Base-by-base conservation (phyloP, 495 filamentous ascomycete genomes). In the Massariosphaeria phaeospora region DNA sequence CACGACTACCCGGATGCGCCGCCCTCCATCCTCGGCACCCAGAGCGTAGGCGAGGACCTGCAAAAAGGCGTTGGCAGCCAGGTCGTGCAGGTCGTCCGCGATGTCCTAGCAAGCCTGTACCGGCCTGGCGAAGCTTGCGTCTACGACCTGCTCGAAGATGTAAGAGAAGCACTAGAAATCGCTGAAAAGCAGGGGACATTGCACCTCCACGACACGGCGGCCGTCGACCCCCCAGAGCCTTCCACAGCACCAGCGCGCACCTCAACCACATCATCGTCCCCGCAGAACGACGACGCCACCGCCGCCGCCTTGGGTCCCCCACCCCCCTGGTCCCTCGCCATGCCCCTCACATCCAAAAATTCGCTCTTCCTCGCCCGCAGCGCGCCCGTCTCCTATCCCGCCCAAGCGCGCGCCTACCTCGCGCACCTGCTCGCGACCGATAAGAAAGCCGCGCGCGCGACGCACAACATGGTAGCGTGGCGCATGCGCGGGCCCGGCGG, bases 401-500 rank as follows among this genome's bases (percentile, higher is more conserved):
- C 73, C 2, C 80, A 94, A 69, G 90, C 88, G 7, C 77, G 81
- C 59, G 66, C 68, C 2, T 91, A 75, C 62, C 57, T 96, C 8
- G 75, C 79, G 31, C 81, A 94, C 63, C 76, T 96, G 12, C 74
- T 94, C 2, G 72, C 82, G 17, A 84, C 79, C 0, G 89, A 97
- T 70, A 91, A 86, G 70, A 85, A 84, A 57, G 84, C 85, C 34
- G 82, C 88, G 9, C 79, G 78, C 34, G 93, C 93, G 9, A 91
- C 91, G 52, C 93, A 98, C 69, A 97, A 96, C 68, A 96, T 96
- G 57, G 78, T 74, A 23, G 84, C 84, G 26, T 85, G 80, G 76
- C 75, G 82, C 5, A 83, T 85, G 18, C 71, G 72, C 31, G 75
- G 73, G n/a, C 66, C 70, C 0, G 70, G 77, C 29, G 62, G 76